Evolutionary conservation across 192 early-diverging fungal species (phyloP), one percentile per base, ranked within the genome.

Genomic region (Phycomyces nitens): DNA sequence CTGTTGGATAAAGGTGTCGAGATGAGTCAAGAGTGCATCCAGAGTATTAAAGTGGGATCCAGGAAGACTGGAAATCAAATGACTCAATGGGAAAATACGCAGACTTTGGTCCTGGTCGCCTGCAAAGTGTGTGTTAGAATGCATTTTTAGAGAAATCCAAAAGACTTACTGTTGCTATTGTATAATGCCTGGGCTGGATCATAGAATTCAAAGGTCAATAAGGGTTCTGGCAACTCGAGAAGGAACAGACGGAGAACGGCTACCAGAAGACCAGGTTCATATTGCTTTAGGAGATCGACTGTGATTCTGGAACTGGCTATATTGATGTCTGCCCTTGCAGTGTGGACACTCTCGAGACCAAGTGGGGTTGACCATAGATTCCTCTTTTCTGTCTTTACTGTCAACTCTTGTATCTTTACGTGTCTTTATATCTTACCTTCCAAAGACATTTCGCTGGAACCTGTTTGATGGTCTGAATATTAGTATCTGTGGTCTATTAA

Each of bases 171-270:
- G 77, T 80, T 70, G 34, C 67, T 77, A n/a, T 70, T 72, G 62
- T 89, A 92, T 56, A 89, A 72, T 10, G 86, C 75, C 43, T 84
- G 81, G 39, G 86, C 76, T 7, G 86, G 76, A 16, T 86, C 88
- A 56, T 92, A 89, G 26, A 89, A 77, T 57, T 88, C 87, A 66
- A 79, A 82, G 6, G 88, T 87, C 14, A 88, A 70, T 24, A 92
- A 57, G 14, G 83, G 86, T 54, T 80, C 80, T 11, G 88, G 88
- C 6, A 92, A 71, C 66, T 92, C 89, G 69, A 87, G 69, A n/a
- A 92, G 71, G 56, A 88, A 92, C 14, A 89, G 71, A 3, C 85
- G 73, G 23, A 92, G 56, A 18, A 82, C 69, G 16, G 84, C 86
- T 18, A 83, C 84, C 4, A 89, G 69, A 3, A 86, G 70, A 0